Conservation (phyloP, 768 basidiomycete species). For the Clavulina sp. region DNA sequence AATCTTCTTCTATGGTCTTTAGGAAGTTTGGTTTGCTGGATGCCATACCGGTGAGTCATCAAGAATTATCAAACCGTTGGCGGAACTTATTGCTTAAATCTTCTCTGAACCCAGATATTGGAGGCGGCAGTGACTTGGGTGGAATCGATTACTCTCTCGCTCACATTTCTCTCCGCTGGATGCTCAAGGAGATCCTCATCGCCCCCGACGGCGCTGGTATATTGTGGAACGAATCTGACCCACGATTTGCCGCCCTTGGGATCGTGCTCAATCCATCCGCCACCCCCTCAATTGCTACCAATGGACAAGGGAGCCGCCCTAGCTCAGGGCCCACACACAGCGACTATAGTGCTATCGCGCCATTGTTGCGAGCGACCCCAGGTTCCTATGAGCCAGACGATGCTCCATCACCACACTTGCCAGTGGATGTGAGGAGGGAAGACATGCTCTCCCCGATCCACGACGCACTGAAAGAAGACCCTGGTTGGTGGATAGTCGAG, state of each 20-base stretch:
- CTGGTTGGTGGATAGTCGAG: slow-evolving; percentile 10
- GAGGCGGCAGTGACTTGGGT: slow-evolving; percentile 42
- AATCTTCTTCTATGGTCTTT: too few relatives aligned
- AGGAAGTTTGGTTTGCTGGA: slow-evolving; percentile 75
- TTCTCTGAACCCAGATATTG: slow-evolving; percentile 39
- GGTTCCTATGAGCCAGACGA: slow-evolving; percentile 1
- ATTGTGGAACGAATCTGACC: too few relatives aligned
- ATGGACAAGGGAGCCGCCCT: background rate
- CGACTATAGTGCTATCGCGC: too few relatives aligned
- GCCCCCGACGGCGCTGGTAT: too few relatives aligned
- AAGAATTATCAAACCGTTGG: background rate
- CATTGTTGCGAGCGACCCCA: background rate
- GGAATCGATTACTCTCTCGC: slow-evolving; percentile 31
- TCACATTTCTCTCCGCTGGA: slow-evolving; percentile 54
- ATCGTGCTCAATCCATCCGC: background rate
- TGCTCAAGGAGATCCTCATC: slow-evolving; percentile 45
- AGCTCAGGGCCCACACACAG: background rate
- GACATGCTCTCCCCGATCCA: slow-evolving; percentile 3
- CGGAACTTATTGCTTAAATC: background rate
- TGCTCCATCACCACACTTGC: background rate
- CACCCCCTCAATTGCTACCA: background rate
- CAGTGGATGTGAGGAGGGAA: background rate
- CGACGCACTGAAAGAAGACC: slow-evolving; percentile 5
- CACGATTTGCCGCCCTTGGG: background rate
- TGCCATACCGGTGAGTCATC: slow-evolving; percentile 42